Evolutionary conservation across 2,329 filamentous ascomycete species (phyloP).

Genomic region (Arthrobotrys musiformis): DNA sequence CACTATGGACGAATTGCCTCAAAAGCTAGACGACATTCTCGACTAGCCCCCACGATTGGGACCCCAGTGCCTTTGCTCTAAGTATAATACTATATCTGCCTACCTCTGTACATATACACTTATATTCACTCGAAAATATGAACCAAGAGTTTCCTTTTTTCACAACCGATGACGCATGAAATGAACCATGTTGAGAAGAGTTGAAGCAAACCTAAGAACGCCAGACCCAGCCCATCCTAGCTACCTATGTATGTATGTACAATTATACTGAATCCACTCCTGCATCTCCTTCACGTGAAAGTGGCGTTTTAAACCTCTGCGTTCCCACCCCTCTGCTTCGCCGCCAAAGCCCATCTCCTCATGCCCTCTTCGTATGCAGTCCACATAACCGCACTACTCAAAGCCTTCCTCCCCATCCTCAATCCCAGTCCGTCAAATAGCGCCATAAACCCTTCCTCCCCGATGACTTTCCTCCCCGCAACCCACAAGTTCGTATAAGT

Average conservation of each 20-base stretch:
- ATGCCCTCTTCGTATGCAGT: slow-evolving; percentile 80
- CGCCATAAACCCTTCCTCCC: slow-evolving; percentile 80
- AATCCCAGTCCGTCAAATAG: slow-evolving; percentile 87
- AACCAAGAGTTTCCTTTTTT: background rate
- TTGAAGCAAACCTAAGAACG: slow-evolving; percentile 22
- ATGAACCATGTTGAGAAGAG: slow-evolving; percentile 38
- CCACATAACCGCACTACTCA: slow-evolving; percentile 96
- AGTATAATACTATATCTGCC: background rate
- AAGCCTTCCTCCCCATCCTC: slow-evolving; percentile 87
- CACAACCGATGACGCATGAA: background rate
- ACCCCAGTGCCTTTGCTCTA: background rate
- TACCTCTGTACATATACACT: background rate
- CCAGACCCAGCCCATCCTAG: slow-evolving; percentile 17
- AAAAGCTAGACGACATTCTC: slow-evolving; percentile 56
- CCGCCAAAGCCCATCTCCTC: slow-evolving; percentile 56
- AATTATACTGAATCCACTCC: background rate
- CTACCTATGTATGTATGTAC: too few species aligned
- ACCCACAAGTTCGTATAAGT: slow-evolving; percentile 84
- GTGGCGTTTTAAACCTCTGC: slow-evolving; percentile 24
- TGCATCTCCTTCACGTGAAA: background rate
- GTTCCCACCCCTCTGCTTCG: slow-evolving; percentile 21
- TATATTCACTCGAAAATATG: background rate
- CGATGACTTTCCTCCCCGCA: slow-evolving; percentile 79
- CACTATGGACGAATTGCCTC: slow-evolving; percentile 65
- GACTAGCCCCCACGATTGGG: background rate